Evolutionary conservation across 305 asterid genomes (phyloP), one percentile per base, ranked within the genome.

Genomic region (Andrographis paniculata): DNA sequence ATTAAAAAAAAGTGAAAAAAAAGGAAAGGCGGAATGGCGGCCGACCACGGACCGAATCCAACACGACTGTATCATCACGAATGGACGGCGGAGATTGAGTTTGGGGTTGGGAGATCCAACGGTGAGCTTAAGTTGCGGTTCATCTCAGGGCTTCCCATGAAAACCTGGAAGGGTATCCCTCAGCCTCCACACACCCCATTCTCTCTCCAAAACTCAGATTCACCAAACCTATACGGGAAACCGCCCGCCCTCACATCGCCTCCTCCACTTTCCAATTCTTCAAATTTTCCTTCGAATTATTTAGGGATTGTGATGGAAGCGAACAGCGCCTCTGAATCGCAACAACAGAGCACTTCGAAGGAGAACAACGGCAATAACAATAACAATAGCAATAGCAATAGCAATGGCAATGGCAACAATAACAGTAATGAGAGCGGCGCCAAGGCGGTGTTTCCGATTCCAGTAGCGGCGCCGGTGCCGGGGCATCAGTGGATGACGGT

Each of bases 401-500:
- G 3, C 45, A 6, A 10, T 18, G 45, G 7, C 10, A 18, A 40
- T 18, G 16, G 40, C 17, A 45, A 50, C 17, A 19, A 27, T 3
- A 41, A n/a, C 28, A 65, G 45, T 27, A 61, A 52, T 35, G 65
- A 52, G 43, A 59, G 21, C 38, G 55, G 47, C 40, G 42, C 1
- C 42, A 65, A 52, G 21, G 63, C 17, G 60, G 62, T 51, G 60
- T 60, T 57, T 66, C 47, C 61, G 52, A 56, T 66, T 10, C 66
- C 48, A 53, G 58, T 56, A 1, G 58, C 54, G 16, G 52, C 57
- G 56, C 58, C 69, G 55, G 74, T 54, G 14, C 77, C 75, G 0
- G 82, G 69, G 7, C 85, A 69, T 69, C 91, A 65, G 60, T 83
- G 94, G 96, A 67, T 78, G 65, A 60, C 91, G 76, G 67, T 84